Evolutionary conservation across 2,329 filamentous ascomycete species (phyloP), one percentile per base, ranked within the genome.

Genomic region (Colletotrichum cereale): DNA sequence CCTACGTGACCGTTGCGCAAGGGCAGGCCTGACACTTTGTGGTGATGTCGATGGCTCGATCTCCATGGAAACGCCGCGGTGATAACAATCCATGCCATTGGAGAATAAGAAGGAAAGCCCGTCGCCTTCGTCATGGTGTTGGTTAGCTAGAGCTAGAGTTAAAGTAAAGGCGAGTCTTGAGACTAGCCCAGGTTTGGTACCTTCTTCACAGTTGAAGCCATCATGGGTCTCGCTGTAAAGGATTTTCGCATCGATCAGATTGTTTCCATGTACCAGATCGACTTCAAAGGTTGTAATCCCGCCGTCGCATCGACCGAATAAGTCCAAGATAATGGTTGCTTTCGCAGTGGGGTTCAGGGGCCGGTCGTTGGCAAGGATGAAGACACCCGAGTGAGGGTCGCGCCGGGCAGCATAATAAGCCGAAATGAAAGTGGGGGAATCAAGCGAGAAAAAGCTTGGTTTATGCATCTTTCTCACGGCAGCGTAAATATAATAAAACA

Each of bases 21-120:
- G 38, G 2, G 29, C 38, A 6, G 62, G 18, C 10, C 38, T 56
- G 62, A 73, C 24, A 5, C 18, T 56, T 18, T 70, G 66, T 16
- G 12, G 66, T 26, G 60, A 57, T 16, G 42, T 24, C 8, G 52
- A 64, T 11, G 56, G 66, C 8, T 11, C 3, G 0, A 61, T 24
- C 2, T n/a, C 60, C 44, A 62, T 50, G 21, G 29, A 44, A 4
- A 62, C 57, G 52, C 38, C 62, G 40, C 66, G 57, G 31, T 73
- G 57, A 24, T 73, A 71, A 50, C 66, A 62, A 31, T 71, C 66
- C 66, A 73, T 73, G 6, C 66, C 66, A n/a, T 50, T 70, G n/a
- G 66, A 73, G 36, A 73, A 73, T 34, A 73, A 24, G 12, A 66
- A 73, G 16, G 63, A 71, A 5, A 67, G 62, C 0, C 71, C 66